Conservation (phyloP, 2,329 filamentous ascomycete genomes). For the Alternaria alternata region DNA sequence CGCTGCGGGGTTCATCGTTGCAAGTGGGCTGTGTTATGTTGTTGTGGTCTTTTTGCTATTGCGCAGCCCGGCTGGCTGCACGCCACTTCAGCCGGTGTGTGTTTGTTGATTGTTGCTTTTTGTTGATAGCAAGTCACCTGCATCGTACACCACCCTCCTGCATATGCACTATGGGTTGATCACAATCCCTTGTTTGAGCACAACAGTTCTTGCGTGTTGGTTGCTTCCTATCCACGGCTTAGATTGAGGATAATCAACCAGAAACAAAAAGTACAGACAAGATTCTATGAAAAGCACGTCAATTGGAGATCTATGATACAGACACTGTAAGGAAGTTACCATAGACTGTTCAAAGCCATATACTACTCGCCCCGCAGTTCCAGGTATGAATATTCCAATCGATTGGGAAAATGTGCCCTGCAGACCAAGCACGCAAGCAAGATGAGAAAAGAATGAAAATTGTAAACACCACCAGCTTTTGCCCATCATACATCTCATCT, state of each 20-base stretch:
- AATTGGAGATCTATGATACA: background rate
- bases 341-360: background rate
- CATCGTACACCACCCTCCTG: background rate
- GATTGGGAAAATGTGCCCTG: background rate
- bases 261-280: background rate
- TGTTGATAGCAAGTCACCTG: background rate
- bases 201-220: background rate
- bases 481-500: background rate
- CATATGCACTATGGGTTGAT: background rate
- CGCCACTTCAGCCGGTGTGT: background rate
- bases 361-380: background rate
- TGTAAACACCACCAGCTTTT: background rate
- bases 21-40: background rate
- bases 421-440: background rate
- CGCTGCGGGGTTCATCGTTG: background rate
- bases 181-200: background rate
- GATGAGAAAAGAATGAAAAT: background rate
- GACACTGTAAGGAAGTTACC: background rate
- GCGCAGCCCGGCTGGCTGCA: background rate
- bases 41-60: background rate
- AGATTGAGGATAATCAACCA: background rate
- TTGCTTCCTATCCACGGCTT: background rate
- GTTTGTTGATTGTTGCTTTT: background rate
- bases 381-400: background rate
- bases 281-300: background rate